A percentile compares a stretch with the other conserved stretches of the same genome.
Conservation (phyloP, 257 asterid species). For the Nicotiana knightiana region DNA sequence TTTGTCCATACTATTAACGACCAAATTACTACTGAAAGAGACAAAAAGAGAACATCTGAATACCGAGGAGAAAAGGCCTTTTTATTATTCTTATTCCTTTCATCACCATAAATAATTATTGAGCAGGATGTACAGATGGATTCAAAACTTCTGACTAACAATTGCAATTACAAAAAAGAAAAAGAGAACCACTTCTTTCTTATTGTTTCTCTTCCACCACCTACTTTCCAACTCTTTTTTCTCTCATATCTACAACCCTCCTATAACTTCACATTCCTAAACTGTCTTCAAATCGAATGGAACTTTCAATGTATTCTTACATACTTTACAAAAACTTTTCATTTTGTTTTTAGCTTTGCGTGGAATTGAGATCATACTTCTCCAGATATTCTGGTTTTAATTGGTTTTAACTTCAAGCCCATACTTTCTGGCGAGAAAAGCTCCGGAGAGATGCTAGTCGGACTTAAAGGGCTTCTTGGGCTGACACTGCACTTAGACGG, state of each 20-base stretch:
- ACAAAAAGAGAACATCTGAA: not conserved
- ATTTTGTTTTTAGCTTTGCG: not conserved
- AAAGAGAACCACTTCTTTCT: slow-evolving; percentile 3
- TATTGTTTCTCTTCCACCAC: slow-evolving; percentile 14
- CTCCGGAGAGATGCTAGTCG: slow-evolving; percentile 58
- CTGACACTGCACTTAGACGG: slow-evolving; percentile 46
- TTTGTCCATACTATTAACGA: not conserved
- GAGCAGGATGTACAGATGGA: slow-evolving; percentile 25
- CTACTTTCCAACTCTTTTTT: slow-evolving; percentile 13
- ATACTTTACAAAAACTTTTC: slow-evolving; percentile 8
- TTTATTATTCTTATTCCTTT: slow-evolving; percentile 11
- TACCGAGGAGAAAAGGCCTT: not conserved
- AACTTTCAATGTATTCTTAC: slow-evolving; percentile 8
- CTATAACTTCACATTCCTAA: slow-evolving; percentile 7
- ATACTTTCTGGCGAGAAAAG: slow-evolving; percentile 72
- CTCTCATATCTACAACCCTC: slow-evolving; percentile 28
- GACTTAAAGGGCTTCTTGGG: slow-evolving; percentile 71
- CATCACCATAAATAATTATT: slow-evolving; percentile 20
- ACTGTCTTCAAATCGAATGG: not conserved
- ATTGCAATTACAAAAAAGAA: slow-evolving; percentile 12
- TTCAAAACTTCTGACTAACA: slow-evolving; percentile 13
- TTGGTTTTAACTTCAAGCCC: slow-evolving; percentile 67
- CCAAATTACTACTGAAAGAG: not conserved
- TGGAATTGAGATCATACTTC: slow-evolving; percentile 14
- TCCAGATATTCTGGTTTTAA: slow-evolving; percentile 35